Evolutionary conservation across 805 yeast species (phyloP), one percentile per base, ranked within the genome.

Genomic region (Candida boidinii): DNA sequence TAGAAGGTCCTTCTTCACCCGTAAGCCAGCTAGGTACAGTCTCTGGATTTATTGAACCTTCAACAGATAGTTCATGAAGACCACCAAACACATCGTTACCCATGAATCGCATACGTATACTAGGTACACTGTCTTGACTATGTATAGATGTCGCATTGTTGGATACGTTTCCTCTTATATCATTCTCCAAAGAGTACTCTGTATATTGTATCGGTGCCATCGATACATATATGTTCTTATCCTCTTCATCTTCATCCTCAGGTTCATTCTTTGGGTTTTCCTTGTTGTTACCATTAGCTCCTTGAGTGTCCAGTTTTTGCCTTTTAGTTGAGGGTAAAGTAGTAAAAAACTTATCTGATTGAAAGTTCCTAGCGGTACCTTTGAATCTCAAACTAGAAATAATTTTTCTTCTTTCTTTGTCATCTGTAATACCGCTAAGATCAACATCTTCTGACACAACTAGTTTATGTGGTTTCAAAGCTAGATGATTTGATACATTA

Each of bases 11-110:
- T 39, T 77, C 78, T 50, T 82, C 86, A 3, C 94, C 94, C 4
- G 88, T 75, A 21, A 84, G 52, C 88, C 87, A 84, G 20, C 75
- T 69, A 1, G 95, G 94, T 12, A 81, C 55, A 0, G 43, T 59
- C n/a, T 64, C 58, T 1, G 81, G 68, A 42, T 80, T 68, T 2
- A 77, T 54, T 0, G 66, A 45, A 1, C 62, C 68, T 40, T 57
- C 36, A 33, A 60, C 61, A 18, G 86, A 70, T 13, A 84, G 59
- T 45, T 81, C 79, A 51, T 81, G 86, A 24, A 84, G 46, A 1
- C 95, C 95, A 2, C 75, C 94, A 64, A 77, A 84, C 0, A 85
- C 68, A 49, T 84, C 94, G 14, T 60, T 63, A 1, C 95, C 95
- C 3, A 66, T 56, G 4, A 84, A 52, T 36, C 66, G 60, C 39